These are phyloP conservation scores for Rhizophora mangle DNA, from an alignment of 345 rosid species.

Conservation along the genomic window DNA sequence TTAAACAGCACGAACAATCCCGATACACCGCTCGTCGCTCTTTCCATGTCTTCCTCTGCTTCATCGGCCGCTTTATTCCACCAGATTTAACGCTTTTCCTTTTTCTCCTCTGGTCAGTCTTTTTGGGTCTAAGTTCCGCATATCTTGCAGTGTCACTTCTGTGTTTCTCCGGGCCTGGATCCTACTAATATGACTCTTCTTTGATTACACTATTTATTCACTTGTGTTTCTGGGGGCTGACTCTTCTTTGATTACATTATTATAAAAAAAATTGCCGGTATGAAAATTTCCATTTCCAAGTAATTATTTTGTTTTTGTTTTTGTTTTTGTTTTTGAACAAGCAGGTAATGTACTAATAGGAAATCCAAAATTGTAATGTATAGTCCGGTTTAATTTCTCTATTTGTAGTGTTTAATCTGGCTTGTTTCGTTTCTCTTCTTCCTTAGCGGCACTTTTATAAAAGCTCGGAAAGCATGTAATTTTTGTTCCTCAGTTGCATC, in stretches of 20 bases:
- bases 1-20: too few relatives aligned
- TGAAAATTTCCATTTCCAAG: constrained; percentile 16
- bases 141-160: too few relatives aligned
- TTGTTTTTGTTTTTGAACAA: too few relatives aligned
- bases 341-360: too few relatives aligned
- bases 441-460: constrained; percentile 54
- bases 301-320: too few relatives aligned
- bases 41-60: neutral
- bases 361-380: too few relatives aligned
- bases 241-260: constrained; percentile 19
- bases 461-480: constrained; percentile 54
- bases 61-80: neutral
- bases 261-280: constrained; percentile 32
- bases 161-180: constrained; percentile 28
- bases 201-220: constrained; percentile 8
- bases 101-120: neutral
- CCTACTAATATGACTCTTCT: constrained; percentile 13
- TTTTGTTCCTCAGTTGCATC: neutral
- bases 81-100: neutral
- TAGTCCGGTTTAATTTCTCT: neutral
- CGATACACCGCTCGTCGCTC: neutral
- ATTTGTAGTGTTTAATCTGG: constrained; percentile 29
- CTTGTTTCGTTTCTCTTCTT: constrained; percentile 23
- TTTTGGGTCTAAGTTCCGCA: too few relatives aligned
- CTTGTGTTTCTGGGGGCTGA: constrained; percentile 9